Evolutionary conservation across 345 rosid species (phyloP).

Genomic region (Eucalyptus caleyi): DNA sequence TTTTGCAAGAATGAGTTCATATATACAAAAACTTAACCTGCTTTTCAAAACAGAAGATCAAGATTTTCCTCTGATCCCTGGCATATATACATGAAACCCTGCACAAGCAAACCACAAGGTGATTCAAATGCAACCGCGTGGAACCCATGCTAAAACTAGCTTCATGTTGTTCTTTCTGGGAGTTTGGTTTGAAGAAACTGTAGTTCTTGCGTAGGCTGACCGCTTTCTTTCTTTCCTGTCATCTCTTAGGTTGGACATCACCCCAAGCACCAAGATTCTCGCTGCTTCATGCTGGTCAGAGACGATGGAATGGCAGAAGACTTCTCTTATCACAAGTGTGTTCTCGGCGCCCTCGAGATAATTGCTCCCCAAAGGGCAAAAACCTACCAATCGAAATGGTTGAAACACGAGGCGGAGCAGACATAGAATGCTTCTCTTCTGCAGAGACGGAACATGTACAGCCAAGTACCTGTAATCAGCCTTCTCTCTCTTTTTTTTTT

Average conservation of each 20-base stretch:
- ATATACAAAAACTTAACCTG: background rate
- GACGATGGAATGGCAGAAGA: slow-evolving; percentile 64
- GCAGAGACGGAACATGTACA: background rate
- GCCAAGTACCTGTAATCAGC: background rate
- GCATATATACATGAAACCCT: background rate
- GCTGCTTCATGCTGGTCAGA: slow-evolving; percentile 68
- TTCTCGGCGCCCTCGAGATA: slow-evolving; percentile 54
- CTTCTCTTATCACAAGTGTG: slow-evolving; percentile 84
- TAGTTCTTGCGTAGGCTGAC: background rate
- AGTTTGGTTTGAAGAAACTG: background rate
- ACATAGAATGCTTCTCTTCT: background rate
- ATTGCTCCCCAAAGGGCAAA: slow-evolving; percentile 50
- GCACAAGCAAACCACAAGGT: background rate
- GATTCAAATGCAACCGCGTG: background rate
- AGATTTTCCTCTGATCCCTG: background rate
- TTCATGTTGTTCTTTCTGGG: background rate
- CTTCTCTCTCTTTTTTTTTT: background rate
- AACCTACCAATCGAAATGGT: slow-evolving; percentile 29
- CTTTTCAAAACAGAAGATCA: background rate
- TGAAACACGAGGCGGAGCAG: background rate
- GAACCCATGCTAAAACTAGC: background rate
- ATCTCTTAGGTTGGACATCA: slow-evolving; percentile 49
- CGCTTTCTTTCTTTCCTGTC: background rate
- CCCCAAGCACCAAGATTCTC: slow-evolving; percentile 35
- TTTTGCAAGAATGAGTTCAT: background rate